phyloP scores from a whole-genome alignment of 73 alveolate genomes.

The Symbiodinium natans region DNA sequence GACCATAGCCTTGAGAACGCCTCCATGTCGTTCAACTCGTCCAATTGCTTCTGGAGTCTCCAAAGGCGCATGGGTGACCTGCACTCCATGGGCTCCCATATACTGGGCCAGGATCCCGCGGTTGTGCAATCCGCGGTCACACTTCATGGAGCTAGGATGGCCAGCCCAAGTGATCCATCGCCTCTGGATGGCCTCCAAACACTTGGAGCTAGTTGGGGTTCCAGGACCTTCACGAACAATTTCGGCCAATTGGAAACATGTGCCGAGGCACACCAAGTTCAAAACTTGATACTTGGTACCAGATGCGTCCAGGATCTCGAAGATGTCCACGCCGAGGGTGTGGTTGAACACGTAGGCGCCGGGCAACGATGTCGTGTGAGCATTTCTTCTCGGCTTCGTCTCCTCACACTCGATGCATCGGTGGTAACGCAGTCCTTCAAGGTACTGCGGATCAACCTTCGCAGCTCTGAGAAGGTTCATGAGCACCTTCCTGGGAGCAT shows the following conservation, averaged over 20 bases:
- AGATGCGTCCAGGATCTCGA: background rate
- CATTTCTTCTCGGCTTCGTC: background rate
- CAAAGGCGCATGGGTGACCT: background rate
- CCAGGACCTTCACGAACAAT: background rate
- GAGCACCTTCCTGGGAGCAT: background rate
- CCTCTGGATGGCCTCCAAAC: background rate
- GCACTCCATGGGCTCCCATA: background rate
- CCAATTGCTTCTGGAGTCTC: slow-evolving; percentile 7
- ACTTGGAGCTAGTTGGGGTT: background rate
- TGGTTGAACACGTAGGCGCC: background rate
- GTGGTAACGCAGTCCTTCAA: background rate
- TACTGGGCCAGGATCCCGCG: background rate
- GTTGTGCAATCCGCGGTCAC: slow-evolving; percentile 19
- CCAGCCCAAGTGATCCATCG: slow-evolving; percentile 12
- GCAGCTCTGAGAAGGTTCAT: background rate
- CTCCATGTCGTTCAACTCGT: slow-evolving; percentile 29
- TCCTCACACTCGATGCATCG: slow-evolving; percentile 6
- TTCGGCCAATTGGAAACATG: background rate
- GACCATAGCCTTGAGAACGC: background rate
- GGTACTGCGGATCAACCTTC: background rate
- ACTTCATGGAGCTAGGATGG: background rate
- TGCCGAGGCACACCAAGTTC: background rate
- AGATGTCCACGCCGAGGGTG: background rate
- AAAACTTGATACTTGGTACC: background rate
- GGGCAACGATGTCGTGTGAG: slow-evolving; percentile 13